phyloP scores from a whole-genome alignment of 164 flowering plant genomes.

The Tetracentron sinense region DNA sequence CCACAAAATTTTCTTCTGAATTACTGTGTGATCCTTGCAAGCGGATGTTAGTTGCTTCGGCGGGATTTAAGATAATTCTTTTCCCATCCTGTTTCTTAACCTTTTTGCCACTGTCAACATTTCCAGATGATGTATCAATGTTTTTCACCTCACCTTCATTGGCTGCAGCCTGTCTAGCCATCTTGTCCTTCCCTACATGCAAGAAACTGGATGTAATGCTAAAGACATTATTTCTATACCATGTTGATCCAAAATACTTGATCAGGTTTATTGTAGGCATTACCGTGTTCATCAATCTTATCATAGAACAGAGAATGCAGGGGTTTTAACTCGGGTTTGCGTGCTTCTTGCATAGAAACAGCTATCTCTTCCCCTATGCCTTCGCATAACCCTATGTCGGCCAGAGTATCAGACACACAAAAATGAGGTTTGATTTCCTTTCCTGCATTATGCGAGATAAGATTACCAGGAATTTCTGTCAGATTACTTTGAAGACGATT shows the following conservation, averaged over 20 bases:
- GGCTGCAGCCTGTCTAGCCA: slow-evolving; percentile 10
- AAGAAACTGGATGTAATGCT: not conserved
- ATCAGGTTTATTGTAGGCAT: slow-evolving; percentile 7
- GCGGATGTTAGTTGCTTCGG: slow-evolving; percentile 20
- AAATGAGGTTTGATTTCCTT: slow-evolving; percentile 15
- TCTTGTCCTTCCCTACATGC: slow-evolving; percentile 31
- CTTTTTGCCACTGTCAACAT: slow-evolving; percentile 15
- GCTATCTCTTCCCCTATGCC: slow-evolving; percentile 21
- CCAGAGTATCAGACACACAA: slow-evolving; percentile 3
- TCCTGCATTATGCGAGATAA: slow-evolving; percentile 2
- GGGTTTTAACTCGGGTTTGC: slow-evolving; percentile 22
- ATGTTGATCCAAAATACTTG: not conserved
- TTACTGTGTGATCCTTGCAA: slow-evolving; percentile 20
- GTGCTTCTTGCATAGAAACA: slow-evolving; percentile 10
- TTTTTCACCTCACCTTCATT: slow-evolving; percentile 27
- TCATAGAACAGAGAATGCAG: slow-evolving; percentile 19
- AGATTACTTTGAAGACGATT: slow-evolving; percentile 1
- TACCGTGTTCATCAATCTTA: slow-evolving; percentile 30
- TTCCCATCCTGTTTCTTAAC: slow-evolving; percentile 28
- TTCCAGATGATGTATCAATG: slow-evolving; percentile 15
- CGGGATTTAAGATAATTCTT: slow-evolving; percentile 10
- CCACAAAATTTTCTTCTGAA: slow-evolving; percentile 23
- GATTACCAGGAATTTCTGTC: slow-evolving; percentile 15
- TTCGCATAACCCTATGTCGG: slow-evolving; percentile 6
- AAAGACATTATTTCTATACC: not conserved